These are phyloP conservation scores for Lepidium sativum DNA, from an alignment of 345 rosid genomes.

Conservation along the genomic window DNA sequence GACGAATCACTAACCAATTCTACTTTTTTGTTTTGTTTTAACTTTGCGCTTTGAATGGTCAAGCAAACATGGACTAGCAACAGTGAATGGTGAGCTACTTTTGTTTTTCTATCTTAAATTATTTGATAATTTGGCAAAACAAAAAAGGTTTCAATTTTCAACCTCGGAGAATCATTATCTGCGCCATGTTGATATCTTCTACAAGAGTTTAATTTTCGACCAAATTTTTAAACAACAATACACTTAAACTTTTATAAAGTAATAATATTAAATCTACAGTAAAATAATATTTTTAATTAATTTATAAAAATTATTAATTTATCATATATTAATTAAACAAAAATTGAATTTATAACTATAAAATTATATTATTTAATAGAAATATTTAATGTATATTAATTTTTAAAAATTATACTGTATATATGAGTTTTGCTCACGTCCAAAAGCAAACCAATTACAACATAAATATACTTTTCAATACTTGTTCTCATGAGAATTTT, in stretches of 20 bases:
- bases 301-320: too few relatives aligned
- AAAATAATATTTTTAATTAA: too few relatives aligned
- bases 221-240: not conserved
- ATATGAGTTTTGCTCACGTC: not conserved
- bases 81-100: conserved; percentile 19
- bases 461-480: not conserved
- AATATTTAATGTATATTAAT: too few relatives aligned
- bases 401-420: too few relatives aligned
- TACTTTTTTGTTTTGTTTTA: not conserved
- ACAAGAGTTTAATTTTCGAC: not conserved
- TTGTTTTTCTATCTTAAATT: not conserved
- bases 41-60: conserved; percentile 18
- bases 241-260: too few relatives aligned
- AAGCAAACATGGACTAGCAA: conserved; percentile 21
- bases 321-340: too few relatives aligned
- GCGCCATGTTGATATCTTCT: not conserved
- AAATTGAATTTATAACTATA: too few relatives aligned
- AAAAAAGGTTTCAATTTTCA: not conserved
- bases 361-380: too few relatives aligned
- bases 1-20: not conserved
- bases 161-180: not conserved
- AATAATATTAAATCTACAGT: too few relatives aligned
- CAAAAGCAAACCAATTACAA: not conserved
- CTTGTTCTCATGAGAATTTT: too few relatives aligned
- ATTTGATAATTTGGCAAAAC: not conserved